A percentile compares a stretch with the other conserved stretches of the same genome.
phyloP scores from a whole-genome alignment of 2,329 filamentous ascomycete genomes.

The Mycosphaerelloides madeirae region DNA sequence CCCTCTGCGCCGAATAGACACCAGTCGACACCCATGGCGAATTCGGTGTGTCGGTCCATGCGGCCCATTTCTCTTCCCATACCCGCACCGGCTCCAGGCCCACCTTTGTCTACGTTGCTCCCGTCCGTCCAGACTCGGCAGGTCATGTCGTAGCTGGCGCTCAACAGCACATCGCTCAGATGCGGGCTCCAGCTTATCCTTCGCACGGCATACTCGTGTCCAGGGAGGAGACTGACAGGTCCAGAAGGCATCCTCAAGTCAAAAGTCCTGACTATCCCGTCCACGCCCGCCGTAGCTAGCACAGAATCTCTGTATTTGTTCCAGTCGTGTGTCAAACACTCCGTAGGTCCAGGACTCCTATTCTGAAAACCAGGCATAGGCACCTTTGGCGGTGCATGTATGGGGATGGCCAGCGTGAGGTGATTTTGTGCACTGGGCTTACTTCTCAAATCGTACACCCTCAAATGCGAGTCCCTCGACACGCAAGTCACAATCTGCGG shows the following conservation, averaged over 20 bases:
- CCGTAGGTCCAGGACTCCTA: constrained; percentile 57
- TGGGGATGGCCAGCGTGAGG: constrained; percentile 74
- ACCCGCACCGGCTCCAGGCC: constrained; percentile 29
- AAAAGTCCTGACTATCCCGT: constrained; percentile 80
- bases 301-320: constrained; percentile 91
- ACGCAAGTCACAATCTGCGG: constrained; percentile 82
- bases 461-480: constrained; percentile 80
- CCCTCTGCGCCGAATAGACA: constrained; percentile 92
- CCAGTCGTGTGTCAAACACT: constrained; percentile 95
- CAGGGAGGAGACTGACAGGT: constrained; percentile 67
- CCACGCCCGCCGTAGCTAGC: constrained; percentile 83
- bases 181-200: constrained; percentile 90
- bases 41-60: constrained; percentile 93
- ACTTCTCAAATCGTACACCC: constrained; percentile 86
- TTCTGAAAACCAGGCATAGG: constrained; percentile 42
- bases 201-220: constrained; percentile 87
- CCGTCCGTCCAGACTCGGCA: constrained; percentile 90
- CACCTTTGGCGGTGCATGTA: constrained; percentile 63
- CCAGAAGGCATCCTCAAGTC: constrained; percentile 78
- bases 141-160: constrained; percentile 96
- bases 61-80: constrained; percentile 63
- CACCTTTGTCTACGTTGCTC: constrained; percentile 44
- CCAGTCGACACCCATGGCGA: constrained; percentile 95
- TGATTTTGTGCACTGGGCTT: constrained; percentile 84
- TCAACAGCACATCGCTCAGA: constrained; percentile 79